Evolutionary conservation across 495 filamentous ascomycete species (phyloP).

Genomic region (Xylaria grammica): DNA sequence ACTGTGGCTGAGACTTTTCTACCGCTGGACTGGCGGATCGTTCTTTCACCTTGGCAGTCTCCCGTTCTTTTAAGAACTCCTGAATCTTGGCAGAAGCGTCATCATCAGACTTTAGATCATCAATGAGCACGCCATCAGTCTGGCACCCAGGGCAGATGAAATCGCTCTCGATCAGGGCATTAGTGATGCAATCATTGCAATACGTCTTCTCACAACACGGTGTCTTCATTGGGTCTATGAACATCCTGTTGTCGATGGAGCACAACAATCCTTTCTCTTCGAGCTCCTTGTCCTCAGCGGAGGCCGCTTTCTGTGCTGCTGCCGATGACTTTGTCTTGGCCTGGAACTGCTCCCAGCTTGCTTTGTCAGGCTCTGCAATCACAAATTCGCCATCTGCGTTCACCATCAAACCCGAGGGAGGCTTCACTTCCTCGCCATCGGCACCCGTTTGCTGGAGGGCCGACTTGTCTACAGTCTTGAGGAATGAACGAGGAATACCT

Average conservation of each 20-base stretch:
- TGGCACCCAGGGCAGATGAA: constrained; percentile 92
- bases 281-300: constrained; percentile 73
- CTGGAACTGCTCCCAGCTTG: constrained; percentile 94
- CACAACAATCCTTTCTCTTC: constrained; percentile 89
- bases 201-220: constrained; percentile 97
- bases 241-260: constrained; percentile 93
- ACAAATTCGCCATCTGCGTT: constrained; percentile 98
- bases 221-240: constrained; percentile 96
- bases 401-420: constrained; percentile 88
- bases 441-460: constrained; percentile 73
- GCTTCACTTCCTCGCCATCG: constrained; percentile 74
- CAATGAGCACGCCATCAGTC: constrained; percentile 87
- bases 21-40: constrained; percentile 44
- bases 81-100: constrained; percentile 78
- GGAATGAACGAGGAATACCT: constrained; percentile 90
- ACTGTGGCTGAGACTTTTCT: constrained; percentile 36
- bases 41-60: constrained; percentile 60
- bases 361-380: constrained; percentile 90
- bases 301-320: constrained; percentile 73
- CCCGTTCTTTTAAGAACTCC: constrained; percentile 74
- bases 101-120: constrained; percentile 83
- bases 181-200: constrained; percentile 98
- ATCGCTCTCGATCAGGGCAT: constrained; percentile 96
- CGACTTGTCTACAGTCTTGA: constrained; percentile 91
- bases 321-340: constrained; percentile 86